Evolutionary conservation across 257 asterid genomes (phyloP).

Genomic region (Plantago elongata): DNA sequence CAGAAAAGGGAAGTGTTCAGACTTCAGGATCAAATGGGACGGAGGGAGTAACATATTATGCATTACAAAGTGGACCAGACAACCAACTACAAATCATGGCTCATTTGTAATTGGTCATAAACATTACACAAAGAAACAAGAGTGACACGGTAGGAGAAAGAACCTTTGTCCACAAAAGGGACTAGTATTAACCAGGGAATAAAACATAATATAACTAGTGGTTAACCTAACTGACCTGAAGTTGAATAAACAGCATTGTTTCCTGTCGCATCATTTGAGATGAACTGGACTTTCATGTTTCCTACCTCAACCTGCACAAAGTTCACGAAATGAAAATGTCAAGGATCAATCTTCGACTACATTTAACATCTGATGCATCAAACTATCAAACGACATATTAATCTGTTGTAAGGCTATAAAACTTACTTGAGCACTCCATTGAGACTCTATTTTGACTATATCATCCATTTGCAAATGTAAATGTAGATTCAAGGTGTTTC

Average conservation of each 20-base stretch:
- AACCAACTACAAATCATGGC: conserved; percentile 2
- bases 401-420: conserved; percentile 14
- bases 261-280: conserved; percentile 31
- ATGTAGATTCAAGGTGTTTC: conserved; percentile 33
- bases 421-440: conserved; percentile 62
- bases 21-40: no score
- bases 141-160: conserved; percentile 5
- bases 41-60: not conserved
- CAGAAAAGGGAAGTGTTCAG: no score
- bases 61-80: not conserved
- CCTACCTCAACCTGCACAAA: conserved; percentile 48
- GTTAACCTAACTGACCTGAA: conserved; percentile 42
- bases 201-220: conserved; percentile 5
- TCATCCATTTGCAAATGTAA: conserved; percentile 57
- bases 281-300: conserved; percentile 34
- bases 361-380: not conserved
- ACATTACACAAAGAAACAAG: conserved; percentile 14
- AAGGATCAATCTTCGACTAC: conserved; percentile 14
- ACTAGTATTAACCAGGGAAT: conserved; percentile 1
- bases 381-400: conserved; percentile 10
- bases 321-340: conserved; percentile 20
- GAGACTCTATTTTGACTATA: conserved; percentile 56
- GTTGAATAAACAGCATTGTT: conserved; percentile 24
- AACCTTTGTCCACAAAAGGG: not conserved
- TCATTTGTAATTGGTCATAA: not conserved